These are phyloP conservation scores for Alopecurus myosuroides DNA, from an alignment of 176 grass and related monocot genomes.

Conservation along the genomic window DNA sequence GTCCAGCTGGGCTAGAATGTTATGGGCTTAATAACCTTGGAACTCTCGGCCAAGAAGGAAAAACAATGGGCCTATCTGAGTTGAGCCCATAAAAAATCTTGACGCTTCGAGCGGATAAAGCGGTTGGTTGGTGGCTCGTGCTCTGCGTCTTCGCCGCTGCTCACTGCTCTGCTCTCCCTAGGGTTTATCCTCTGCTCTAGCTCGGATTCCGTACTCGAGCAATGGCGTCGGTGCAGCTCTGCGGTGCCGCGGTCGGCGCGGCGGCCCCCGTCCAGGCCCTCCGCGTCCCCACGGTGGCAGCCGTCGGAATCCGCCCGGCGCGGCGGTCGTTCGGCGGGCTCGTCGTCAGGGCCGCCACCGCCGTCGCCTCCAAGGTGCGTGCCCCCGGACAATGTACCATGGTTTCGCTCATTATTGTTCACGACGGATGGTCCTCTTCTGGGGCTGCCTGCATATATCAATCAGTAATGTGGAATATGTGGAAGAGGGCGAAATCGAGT, in stretches of 20 bases:
- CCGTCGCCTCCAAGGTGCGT: slow-evolving; percentile 66
- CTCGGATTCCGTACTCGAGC: not conserved
- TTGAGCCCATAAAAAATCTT: not conserved
- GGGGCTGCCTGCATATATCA: not conserved
- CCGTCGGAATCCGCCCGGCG: not conserved
- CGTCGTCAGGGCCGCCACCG: slow-evolving; percentile 54
- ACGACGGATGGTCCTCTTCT: not conserved
- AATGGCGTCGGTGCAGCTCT: slow-evolving; percentile 46
- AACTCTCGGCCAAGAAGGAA: not conserved
- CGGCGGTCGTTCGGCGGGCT: slow-evolving; percentile 23
- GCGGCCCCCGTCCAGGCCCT: not conserved
- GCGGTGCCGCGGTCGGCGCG: not conserved
- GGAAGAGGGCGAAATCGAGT: not conserved
- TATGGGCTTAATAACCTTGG: not conserved
- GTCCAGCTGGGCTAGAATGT: not conserved
- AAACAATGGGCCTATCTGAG: not conserved
- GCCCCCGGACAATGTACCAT: not conserved
- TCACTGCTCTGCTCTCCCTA: slow-evolving; percentile 11
- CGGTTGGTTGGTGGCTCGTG: not conserved
- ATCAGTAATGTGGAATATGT: not conserved
- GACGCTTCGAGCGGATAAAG: not conserved
- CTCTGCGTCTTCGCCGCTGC: not conserved
- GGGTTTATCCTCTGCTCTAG: slow-evolving; percentile 25
- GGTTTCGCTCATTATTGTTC: not conserved
- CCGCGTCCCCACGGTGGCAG: not conserved